Evolutionary conservation across 2,329 filamentous ascomycete genomes (phyloP).

Genomic region (Penicillium sp.): DNA sequence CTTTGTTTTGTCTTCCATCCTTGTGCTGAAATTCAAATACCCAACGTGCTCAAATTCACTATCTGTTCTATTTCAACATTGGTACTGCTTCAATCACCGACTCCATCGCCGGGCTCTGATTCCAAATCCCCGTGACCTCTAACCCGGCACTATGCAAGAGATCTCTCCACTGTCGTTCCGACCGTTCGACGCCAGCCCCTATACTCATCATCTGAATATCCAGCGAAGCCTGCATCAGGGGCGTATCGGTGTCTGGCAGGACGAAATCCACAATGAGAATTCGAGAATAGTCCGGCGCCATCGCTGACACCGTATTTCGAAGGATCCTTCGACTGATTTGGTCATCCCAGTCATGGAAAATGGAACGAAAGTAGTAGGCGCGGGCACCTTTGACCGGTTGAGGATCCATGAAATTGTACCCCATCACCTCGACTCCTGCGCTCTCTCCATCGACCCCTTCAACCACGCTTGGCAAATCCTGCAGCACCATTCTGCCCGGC

Average conservation of each 20-base stretch:
- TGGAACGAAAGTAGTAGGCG: conserved; percentile 39
- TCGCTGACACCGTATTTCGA: conserved; percentile 32
- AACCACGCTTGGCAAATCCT: conserved; percentile 41
- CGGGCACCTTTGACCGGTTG: conserved; percentile 37
- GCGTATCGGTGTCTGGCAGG: conserved; percentile 31
- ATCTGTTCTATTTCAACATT: background rate
- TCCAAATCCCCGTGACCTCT: conserved; percentile 33
- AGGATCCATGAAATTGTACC: conserved; percentile 35
- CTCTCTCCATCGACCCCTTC: conserved; percentile 6
- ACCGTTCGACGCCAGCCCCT: conserved; percentile 36
- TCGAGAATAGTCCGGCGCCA: conserved; percentile 33
- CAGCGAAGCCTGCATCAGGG: conserved; percentile 31
- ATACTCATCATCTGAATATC: conserved; percentile 45
- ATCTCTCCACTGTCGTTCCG: conserved; percentile 34
- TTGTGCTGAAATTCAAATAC: background rate
- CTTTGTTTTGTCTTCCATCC: background rate
- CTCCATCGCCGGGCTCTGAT: conserved; percentile 28
- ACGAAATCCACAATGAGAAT: conserved; percentile 41
- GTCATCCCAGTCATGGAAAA: conserved; percentile 43
- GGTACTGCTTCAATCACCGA: conserved; percentile 32
- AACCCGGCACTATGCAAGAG: conserved; percentile 31
- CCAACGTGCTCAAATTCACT: background rate
- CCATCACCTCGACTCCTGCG: conserved; percentile 31
- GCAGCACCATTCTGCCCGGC: conserved; percentile 39
- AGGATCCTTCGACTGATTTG: conserved; percentile 35